Evolutionary conservation across 2,329 filamentous ascomycete genomes (phyloP).

Genomic region (Eurotiales sp.): DNA sequence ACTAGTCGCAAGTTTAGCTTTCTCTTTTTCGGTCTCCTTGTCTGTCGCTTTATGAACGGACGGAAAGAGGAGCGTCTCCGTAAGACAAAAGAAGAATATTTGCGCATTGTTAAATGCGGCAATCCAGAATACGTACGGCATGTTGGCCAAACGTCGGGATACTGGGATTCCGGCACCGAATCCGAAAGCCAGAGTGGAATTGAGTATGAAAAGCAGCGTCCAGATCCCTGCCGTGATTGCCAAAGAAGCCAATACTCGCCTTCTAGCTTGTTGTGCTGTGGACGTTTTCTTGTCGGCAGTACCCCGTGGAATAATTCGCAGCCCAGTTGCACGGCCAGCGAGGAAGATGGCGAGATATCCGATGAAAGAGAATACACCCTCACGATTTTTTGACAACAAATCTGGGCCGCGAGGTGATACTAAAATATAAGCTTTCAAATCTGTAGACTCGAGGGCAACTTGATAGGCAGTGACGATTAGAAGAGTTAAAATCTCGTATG

Average conservation of each 20-base stretch:
- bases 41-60: constrained; percentile 58
- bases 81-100: constrained; percentile 69
- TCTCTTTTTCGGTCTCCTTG: constrained; percentile 58
- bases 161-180: constrained; percentile 63
- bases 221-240: constrained; percentile 64
- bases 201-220: constrained; percentile 65
- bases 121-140: constrained; percentile 92
- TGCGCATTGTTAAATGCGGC: constrained; percentile 87
- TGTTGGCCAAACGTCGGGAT: constrained; percentile 84
- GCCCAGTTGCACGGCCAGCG: constrained; percentile 77
- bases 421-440: constrained; percentile 78
- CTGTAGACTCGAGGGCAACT: constrained; percentile 67
- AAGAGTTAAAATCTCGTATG: constrained; percentile 71
- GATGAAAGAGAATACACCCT: constrained; percentile 91
- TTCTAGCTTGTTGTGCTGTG: constrained; percentile 41
- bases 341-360: constrained; percentile 96
- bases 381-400: constrained; percentile 82
- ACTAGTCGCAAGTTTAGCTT: constrained; percentile 69
- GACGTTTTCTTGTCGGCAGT: constrained; percentile 38
- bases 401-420: constrained; percentile 70
- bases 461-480: constrained; percentile 69
- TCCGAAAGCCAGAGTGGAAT: constrained; percentile 66
- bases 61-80: constrained; percentile 78
- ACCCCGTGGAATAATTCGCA: constrained; percentile 69
- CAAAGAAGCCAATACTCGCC: constrained; percentile 62